Conservation (phyloP, 1,284 basidiomycete genomes). For the Ustilago sp. region DNA sequence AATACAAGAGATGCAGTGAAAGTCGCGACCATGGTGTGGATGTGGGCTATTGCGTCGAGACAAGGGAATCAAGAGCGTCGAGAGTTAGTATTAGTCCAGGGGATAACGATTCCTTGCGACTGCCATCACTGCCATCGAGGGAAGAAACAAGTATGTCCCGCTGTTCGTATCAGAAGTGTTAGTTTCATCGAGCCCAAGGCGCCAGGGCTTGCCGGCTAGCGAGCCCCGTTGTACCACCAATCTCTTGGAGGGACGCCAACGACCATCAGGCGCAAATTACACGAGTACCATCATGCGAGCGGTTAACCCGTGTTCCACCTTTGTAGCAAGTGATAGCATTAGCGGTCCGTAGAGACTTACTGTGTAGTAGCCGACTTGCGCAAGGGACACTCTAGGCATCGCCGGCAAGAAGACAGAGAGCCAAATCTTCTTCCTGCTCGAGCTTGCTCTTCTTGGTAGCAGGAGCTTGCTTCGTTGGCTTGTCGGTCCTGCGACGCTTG, state of each 20-base stretch:
- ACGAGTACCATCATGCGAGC: slow-evolving; percentile 61
- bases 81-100: neutral
- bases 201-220: slow-evolving; percentile 64
- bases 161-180: slow-evolving; percentile 48
- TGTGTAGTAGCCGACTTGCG: neutral
- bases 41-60: neutral
- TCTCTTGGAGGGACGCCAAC: slow-evolving; percentile 34
- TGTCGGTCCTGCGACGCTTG: slow-evolving; percentile 36
- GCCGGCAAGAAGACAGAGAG: slow-evolving; percentile 54
- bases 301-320: neutral
- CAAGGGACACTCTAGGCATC: slow-evolving; percentile 5
- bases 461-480: neutral
- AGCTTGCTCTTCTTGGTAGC: slow-evolving; percentile 44
- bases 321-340: neutral
- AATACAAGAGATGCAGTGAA: slow-evolving; percentile 14
- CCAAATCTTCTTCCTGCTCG: slow-evolving; percentile 52
- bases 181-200: slow-evolving; percentile 52
- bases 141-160: neutral
- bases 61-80: neutral
- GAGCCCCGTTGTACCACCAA: slow-evolving; percentile 54
- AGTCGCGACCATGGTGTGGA: neutral
- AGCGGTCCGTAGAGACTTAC: slow-evolving; percentile 14
- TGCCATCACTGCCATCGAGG: neutral
- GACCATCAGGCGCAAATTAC: slow-evolving; percentile 65
- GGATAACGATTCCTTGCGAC: neutral